Evolutionary conservation across 2,329 filamentous ascomycete genomes (phyloP).

Genomic region (Mycogone perniciosa): DNA sequence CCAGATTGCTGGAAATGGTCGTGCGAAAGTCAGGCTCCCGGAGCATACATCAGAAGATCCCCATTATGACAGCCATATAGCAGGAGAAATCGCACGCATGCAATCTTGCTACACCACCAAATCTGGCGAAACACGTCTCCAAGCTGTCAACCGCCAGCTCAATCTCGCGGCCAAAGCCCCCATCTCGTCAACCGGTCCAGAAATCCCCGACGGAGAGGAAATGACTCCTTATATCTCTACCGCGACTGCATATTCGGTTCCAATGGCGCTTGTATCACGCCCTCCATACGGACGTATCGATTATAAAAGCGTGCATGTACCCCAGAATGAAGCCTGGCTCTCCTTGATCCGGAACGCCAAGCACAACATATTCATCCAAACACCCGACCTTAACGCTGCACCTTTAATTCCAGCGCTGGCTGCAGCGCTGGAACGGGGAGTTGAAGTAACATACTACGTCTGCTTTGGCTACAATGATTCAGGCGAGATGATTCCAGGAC

Average conservation of each 20-base stretch:
- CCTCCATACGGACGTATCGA: conserved; percentile 60
- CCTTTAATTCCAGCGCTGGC: conserved; percentile 58
- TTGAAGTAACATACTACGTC: conserved; percentile 63
- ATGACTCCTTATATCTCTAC: conserved; percentile 60
- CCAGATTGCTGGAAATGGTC: neutral
- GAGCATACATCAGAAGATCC: conserved; percentile 54
- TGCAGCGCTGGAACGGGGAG: conserved; percentile 58
- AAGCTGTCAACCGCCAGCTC: conserved; percentile 58
- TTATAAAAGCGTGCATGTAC: conserved; percentile 54
- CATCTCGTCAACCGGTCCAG: conserved; percentile 47
- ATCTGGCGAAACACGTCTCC: conserved; percentile 44
- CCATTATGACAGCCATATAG: conserved; percentile 58
- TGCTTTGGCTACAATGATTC: conserved; percentile 75
- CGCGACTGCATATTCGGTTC: conserved; percentile 46
- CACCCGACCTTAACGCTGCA: conserved; percentile 68
- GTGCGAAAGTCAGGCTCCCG: conserved; percentile 26
- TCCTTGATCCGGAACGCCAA: conserved; percentile 61
- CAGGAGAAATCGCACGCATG: conserved; percentile 54
- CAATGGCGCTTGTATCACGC: conserved; percentile 66
- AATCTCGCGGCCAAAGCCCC: conserved; percentile 53
- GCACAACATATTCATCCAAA: conserved; percentile 66
- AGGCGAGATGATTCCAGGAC: conserved; percentile 67
- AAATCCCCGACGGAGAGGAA: conserved; percentile 43
- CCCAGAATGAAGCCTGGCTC: conserved; percentile 71
- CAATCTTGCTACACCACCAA: conserved; percentile 50